phyloP scores from a whole-genome alignment of 2,329 filamentous ascomycete species.

The Teratosphaeria pseudoeucalypti region DNA sequence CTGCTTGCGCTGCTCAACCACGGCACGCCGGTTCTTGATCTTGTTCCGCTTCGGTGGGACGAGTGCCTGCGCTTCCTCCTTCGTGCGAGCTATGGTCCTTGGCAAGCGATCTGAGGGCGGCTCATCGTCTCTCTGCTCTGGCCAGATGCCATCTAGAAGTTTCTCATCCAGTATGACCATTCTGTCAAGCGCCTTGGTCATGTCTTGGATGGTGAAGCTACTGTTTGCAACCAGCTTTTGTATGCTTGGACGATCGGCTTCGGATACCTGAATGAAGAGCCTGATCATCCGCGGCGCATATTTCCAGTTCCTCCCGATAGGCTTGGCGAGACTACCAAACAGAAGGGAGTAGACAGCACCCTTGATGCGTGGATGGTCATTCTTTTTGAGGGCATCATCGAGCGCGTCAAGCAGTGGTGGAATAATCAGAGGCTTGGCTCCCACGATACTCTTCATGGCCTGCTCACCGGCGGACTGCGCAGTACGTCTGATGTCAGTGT shows the following conservation, averaged over 20 bases:
- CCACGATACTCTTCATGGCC: constrained; percentile 81
- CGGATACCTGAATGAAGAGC: constrained; percentile 79
- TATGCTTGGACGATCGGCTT: constrained; percentile 87
- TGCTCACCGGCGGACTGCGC: constrained; percentile 89
- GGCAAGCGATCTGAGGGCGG: constrained; percentile 9
- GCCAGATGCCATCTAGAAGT: constrained; percentile 61
- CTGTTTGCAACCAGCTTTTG: constrained; percentile 77
- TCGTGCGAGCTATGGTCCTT: constrained; percentile 23
- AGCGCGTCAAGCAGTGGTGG: constrained; percentile 74
- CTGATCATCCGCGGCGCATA: constrained; percentile 85
- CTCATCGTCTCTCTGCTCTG: constrained; percentile 26
- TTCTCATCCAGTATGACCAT: constrained; percentile 71
- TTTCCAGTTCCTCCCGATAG: constrained; percentile 83
- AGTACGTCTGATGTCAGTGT: constrained; percentile 90
- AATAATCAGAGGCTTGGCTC: constrained; percentile 78
- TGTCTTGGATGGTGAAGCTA: constrained; percentile 79
- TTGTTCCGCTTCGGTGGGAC: constrained; percentile 61
- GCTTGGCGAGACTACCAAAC: constrained; percentile 80
- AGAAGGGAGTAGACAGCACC: constrained; percentile 85
- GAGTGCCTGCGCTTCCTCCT: constrained; percentile 47
- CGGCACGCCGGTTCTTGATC: constrained; percentile 62
- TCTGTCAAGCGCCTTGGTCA: constrained; percentile 76
- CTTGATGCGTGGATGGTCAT: constrained; percentile 86
- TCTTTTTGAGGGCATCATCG: constrained; percentile 63
- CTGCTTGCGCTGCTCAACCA: constrained; percentile 76